phyloP scores from a whole-genome alignment of 2,329 filamentous ascomycete species.

The Clarireedia hainanense region DNA sequence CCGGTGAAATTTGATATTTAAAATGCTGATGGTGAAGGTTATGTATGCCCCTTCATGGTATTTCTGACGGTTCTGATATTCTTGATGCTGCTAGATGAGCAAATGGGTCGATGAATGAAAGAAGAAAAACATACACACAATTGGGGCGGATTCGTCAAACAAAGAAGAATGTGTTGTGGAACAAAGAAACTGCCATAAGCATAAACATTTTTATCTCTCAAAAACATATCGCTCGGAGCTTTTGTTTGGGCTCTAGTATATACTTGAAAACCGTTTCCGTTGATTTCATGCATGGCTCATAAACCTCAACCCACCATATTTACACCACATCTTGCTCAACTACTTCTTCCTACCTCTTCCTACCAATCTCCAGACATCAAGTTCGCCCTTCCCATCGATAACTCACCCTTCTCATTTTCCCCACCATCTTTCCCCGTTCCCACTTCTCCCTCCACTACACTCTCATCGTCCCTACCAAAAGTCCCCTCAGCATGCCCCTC shows the following conservation, averaged over 20 bases:
- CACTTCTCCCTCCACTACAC: too few relatives aligned
- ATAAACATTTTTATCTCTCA: neutral
- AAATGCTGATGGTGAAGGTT: neutral
- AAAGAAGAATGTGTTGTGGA: constrained; percentile 2
- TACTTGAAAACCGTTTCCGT: neutral
- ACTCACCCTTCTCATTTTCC: neutral
- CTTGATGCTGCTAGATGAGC: too few relatives aligned
- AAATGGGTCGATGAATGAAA: neutral
- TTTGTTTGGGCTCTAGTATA: neutral
- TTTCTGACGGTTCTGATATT: neutral
- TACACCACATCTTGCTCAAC: neutral
- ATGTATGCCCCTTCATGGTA: neutral
- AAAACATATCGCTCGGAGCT: neutral
- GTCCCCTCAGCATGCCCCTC: neutral
- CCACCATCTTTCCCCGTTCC: neutral
- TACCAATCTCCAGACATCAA: constrained; percentile 4
- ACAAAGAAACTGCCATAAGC: constrained; percentile 2
- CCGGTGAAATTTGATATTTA: too few relatives aligned
- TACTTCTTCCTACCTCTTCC: neutral
- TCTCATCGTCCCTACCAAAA: too few relatives aligned
- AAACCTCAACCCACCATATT: neutral
- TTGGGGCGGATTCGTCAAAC: neutral
- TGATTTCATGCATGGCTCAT: neutral
- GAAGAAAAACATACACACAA: neutral
- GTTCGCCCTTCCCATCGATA: neutral